Evolutionary conservation across 805 yeast genomes (phyloP).

Genomic region (Pichia cephalocereana): DNA sequence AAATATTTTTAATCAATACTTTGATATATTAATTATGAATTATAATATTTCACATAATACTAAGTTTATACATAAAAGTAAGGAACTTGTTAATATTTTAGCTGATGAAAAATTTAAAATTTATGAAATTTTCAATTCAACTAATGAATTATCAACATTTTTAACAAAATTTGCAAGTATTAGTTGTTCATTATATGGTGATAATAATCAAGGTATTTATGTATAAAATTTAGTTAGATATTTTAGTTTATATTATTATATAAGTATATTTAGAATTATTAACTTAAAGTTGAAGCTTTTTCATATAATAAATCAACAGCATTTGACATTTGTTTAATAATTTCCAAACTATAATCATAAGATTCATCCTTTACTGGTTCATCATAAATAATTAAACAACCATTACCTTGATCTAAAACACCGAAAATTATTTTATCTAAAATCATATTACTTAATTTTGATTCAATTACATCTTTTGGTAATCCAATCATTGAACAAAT

Average conservation of each 20-base stretch:
- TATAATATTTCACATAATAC: slow-evolving; percentile 20
- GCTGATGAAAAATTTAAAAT: slow-evolving; percentile 59
- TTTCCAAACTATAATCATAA: slow-evolving; percentile 78
- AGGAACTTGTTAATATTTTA: slow-evolving; percentile 49
- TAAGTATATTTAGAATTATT: slow-evolving; percentile 7
- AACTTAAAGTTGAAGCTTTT: slow-evolving; percentile 80
- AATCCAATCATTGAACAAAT: slow-evolving; percentile 83
- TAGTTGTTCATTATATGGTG: slow-evolving; percentile 27
- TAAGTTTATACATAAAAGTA: slow-evolving; percentile 42
- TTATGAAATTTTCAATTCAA: slow-evolving; percentile 54
- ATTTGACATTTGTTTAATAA: slow-evolving; percentile 75
- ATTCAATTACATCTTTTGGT: slow-evolving; percentile 82
- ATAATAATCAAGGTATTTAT: slow-evolving; percentile 32
- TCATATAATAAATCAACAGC: slow-evolving; percentile 90
- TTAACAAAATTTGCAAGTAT: slow-evolving; percentile 53
- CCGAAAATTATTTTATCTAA: slow-evolving; percentile 93
- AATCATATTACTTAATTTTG: slow-evolving; percentile 92
- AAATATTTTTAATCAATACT: slow-evolving; percentile 54
- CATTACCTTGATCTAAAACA: slow-evolving; percentile 95
- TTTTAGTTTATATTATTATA: too few species aligned
- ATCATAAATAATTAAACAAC: slow-evolving; percentile 89
- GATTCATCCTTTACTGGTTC: slow-evolving; percentile 83
- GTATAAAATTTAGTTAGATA: slow-evolving; percentile 7
- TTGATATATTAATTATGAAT: slow-evolving; percentile 44
- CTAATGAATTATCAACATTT: slow-evolving; percentile 28